These are phyloP conservation scores for Epichloe brachyelytri DNA, from an alignment of 2,329 filamentous ascomycete genomes.

Conservation along the genomic window DNA sequence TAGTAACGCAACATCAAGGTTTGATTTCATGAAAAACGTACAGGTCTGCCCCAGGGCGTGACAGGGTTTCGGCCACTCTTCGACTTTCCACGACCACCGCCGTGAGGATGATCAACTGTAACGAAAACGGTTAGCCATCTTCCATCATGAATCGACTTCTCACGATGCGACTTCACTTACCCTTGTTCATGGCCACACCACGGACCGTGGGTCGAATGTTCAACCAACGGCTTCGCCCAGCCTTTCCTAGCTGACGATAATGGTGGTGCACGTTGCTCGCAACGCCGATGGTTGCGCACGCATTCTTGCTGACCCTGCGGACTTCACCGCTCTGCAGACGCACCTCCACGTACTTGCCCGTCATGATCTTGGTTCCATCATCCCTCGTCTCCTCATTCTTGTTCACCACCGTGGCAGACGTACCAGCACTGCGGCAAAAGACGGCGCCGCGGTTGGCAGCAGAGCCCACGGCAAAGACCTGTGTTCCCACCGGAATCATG, in stretches of 20 bases:
- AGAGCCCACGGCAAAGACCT: conserved; percentile 81
- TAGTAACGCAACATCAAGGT: neutral
- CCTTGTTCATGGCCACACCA: conserved; percentile 97
- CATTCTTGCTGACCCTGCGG: conserved; percentile 77
- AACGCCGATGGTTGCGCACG: conserved; percentile 87
- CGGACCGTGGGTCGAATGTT: conserved; percentile 91
- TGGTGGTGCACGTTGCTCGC: conserved; percentile 90
- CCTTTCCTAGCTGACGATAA: conserved; percentile 85
- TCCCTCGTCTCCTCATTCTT: conserved; percentile 67
- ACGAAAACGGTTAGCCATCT: conserved; percentile 7
- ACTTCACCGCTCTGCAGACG: conserved; percentile 87
- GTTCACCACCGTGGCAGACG: conserved; percentile 75
- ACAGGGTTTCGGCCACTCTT: conserved; percentile 96
- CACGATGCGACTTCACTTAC: conserved; percentile 31
- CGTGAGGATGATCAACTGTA: conserved; percentile 84
- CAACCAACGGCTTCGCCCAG: conserved; percentile 83
- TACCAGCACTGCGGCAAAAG: conserved; percentile 90
- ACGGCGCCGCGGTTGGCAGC: conserved; percentile 62
- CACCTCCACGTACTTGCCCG: conserved; percentile 68
- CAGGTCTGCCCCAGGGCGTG: conserved; percentile 90
- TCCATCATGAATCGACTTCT: neutral
- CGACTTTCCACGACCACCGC: conserved; percentile 97
- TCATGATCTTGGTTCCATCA: conserved; percentile 47
- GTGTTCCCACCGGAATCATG: conserved; percentile 91
- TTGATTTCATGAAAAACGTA: conserved; percentile 36